A percentile compares a stretch with the other conserved stretches of the same genome.
phyloP scores from a whole-genome alignment of 129 eudicot genomes.

The Arctium minus region DNA sequence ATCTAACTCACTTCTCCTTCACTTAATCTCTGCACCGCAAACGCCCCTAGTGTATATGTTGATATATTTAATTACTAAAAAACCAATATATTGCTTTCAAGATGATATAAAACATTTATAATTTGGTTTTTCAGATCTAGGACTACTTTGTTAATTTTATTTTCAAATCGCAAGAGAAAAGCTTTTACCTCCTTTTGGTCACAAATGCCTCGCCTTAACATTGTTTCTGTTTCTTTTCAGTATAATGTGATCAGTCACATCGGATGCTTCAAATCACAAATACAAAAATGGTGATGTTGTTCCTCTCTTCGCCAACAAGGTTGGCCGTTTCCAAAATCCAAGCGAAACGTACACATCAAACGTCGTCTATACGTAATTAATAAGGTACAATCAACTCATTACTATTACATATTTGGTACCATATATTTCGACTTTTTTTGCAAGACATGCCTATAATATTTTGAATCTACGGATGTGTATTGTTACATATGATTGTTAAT shows the following conservation, averaged over 20 bases:
- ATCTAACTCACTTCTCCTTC: too few species aligned
- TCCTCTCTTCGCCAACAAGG: slow-evolving; percentile 47
- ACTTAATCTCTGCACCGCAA: too few species aligned
- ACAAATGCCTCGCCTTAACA: slow-evolving; percentile 8
- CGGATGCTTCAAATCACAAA: slow-evolving; percentile 34
- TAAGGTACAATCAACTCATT: too few species aligned
- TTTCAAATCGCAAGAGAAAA: neutral
- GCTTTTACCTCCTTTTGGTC: neutral
- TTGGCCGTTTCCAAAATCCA: slow-evolving; percentile 49
- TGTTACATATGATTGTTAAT: too few species aligned
- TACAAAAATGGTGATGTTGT: slow-evolving; percentile 40
- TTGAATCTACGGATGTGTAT: too few species aligned
- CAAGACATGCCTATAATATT: too few species aligned
- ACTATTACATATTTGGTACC: too few species aligned
- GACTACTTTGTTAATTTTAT: neutral
- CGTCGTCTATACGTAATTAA: too few species aligned
- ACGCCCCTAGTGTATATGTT: too few species aligned
- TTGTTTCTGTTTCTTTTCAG: slow-evolving; percentile 14
- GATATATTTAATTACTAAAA: too few species aligned
- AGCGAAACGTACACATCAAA: neutral
- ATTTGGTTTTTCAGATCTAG: neutral
- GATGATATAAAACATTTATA: neutral
- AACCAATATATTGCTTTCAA: neutral
- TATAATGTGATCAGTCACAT: slow-evolving; percentile 12
- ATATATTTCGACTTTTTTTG: too few species aligned